Conservation (phyloP, 305 asterid species). For the Solanum aculeatissimum region DNA sequence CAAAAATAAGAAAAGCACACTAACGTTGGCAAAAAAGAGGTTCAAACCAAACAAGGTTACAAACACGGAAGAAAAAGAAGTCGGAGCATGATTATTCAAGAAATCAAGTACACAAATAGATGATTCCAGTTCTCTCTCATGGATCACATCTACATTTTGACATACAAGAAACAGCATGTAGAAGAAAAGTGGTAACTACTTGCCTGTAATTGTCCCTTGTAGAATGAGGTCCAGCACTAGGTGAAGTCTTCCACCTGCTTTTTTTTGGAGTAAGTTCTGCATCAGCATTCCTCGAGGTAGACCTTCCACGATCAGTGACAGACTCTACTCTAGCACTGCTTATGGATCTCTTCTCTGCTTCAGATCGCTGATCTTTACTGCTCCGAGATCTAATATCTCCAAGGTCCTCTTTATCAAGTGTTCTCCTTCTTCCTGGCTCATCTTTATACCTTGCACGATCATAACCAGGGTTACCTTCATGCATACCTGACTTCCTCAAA, state of each 20-base stretch:
- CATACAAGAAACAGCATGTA: not conserved
- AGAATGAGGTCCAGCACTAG: conserved; percentile 53
- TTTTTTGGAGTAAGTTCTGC: conserved; percentile 41
- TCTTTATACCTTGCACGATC: conserved; percentile 58
- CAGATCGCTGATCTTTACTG: conserved; percentile 58
- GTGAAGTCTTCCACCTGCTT: conserved; percentile 64
- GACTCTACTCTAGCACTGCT: conserved; percentile 36
- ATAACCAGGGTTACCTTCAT: conserved; percentile 55
- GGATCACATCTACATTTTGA: not conserved
- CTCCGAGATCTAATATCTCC: conserved; percentile 50
- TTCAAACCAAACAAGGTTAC: not conserved
- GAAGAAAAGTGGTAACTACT: not conserved
- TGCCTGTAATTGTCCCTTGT: conserved; percentile 84
- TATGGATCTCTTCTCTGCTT: conserved; percentile 51
- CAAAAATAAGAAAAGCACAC: not conserved
- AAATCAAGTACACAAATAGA: not conserved
- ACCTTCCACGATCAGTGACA: conserved; percentile 53
- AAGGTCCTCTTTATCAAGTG: conserved; percentile 54
- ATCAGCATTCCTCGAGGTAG: conserved; percentile 61
- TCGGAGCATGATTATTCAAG: not conserved
- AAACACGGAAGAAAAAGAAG: not conserved
- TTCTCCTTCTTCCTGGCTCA: conserved; percentile 66
- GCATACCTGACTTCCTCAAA: conserved; percentile 47
- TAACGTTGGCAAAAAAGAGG: not conserved
- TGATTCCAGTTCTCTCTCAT: not conserved